Base-by-base conservation (phyloP, 176 grass and related monocot species). In the Musa beccarii region DNA sequence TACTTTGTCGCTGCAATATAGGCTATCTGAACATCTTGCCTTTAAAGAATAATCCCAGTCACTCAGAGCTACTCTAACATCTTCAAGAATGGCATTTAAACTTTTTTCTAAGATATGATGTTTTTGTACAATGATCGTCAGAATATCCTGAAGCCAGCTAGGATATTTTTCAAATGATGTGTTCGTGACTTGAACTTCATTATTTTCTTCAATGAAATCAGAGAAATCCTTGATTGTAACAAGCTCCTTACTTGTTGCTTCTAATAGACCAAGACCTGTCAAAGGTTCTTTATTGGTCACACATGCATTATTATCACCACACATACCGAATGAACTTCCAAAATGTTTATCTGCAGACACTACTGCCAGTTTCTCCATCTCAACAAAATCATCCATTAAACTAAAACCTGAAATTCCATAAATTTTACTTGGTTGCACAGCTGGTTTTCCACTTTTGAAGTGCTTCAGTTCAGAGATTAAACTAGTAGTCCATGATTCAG, bases 381-480 rank as follows among this genome's bases (percentile, higher is more conserved):
- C 81, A 34, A 80, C 49, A 49, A 92, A 86, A 67, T 89, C 86
- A 63, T 92, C 81, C 2, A 92, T 86, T 66, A 88, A 59, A 79
- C 65, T 82, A 66, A 84, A 79, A 21, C 84, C 84, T 6, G 86
- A 84, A 16, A 67, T 54, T 71, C 66, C 67, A 51, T 61, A 51
- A 79, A 77, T 83, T 83, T 72, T 82, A 53, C 61, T 54, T 9
- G 56, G 63, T 49, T 83, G 53, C 62, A 76, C 80, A 25, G 82
- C 79, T 51, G 78, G 23, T 68, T 82, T 93, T 54, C 73, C 84
- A 1, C 75, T 77, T 74, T 85, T 97, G 66, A 90, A 82, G 76
- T 91, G 77, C 17, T 90, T 86, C 12, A 97, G 81, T 51, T 97
- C 94, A 17, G 89, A 88, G 0, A 93, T 77, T 63, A 93, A 75